Conservation (phyloP, 192 early-diverging fungal genomes). For the Phlyctochytrium bullatum region DNA sequence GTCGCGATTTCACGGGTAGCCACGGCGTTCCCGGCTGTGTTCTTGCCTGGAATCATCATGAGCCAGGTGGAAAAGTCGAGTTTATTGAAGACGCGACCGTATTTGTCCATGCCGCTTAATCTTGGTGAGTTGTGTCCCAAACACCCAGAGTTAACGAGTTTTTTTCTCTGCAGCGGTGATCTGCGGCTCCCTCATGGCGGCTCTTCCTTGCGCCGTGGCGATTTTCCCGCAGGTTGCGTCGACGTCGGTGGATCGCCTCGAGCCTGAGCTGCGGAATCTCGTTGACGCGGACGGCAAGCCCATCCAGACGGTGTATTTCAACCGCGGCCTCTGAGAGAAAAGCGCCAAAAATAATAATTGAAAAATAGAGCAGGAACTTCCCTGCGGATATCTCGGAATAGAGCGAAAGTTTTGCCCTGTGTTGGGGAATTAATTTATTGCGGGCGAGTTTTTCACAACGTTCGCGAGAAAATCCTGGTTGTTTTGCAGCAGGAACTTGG, state of each 20-base stretch:
- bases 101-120: constrained; percentile 58
- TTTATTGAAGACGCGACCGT: constrained; percentile 54
- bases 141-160: not conserved
- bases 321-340: constrained; percentile 75
- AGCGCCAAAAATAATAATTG: too few relatives aligned
- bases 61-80: constrained; percentile 59
- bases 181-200: constrained; percentile 65
- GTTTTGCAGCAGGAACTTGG: too few relatives aligned
- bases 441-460: too few relatives aligned
- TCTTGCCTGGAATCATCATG: constrained; percentile 71
- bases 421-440: too few relatives aligned
- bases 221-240: constrained; percentile 72
- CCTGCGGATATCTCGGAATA: too few relatives aligned
- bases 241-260: constrained; percentile 57
- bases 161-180: constrained; percentile 47
- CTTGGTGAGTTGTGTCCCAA: constrained; percentile 40
- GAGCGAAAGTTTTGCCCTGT: too few relatives aligned
- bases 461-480: too few relatives aligned
- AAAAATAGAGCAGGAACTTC: too few relatives aligned
- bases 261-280: constrained; percentile 62
- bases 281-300: constrained; percentile 56
- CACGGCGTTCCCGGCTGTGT: constrained; percentile 69
- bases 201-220: constrained; percentile 74
- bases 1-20: constrained; percentile 77
- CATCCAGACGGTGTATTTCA: constrained; percentile 68